phyloP scores from a whole-genome alignment of 2,329 filamentous ascomycete genomes.

The Elsinoe arachidis region DNA sequence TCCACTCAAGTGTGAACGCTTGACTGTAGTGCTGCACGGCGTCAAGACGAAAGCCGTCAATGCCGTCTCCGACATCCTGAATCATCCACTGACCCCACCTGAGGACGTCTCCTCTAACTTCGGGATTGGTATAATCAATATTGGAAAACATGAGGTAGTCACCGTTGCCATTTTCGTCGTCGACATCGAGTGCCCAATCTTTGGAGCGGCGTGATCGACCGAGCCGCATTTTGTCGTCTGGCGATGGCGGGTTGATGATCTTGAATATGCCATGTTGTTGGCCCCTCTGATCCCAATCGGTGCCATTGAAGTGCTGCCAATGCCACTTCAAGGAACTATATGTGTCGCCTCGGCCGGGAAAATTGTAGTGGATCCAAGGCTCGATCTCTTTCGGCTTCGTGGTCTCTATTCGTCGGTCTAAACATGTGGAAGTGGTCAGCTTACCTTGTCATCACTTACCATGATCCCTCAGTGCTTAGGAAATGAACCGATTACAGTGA shows the following conservation, averaged over 20 bases:
- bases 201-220: conserved; percentile 39
- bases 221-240: conserved; percentile 7
- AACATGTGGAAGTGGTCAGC: conserved; percentile 21
- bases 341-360: conserved; percentile 50
- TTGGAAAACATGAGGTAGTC: conserved; percentile 67
- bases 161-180: conserved; percentile 55
- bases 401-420: conserved; percentile 48
- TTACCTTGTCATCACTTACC: neutral
- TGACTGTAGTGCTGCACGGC: conserved; percentile 65
- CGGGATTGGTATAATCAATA: conserved; percentile 55
- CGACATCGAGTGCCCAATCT: conserved; percentile 54
- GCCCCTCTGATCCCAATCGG: conserved; percentile 54
- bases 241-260: conserved; percentile 39
- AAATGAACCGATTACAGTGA: no score
- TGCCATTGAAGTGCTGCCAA: conserved; percentile 59
- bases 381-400: conserved; percentile 53
- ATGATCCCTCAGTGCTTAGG: neutral
- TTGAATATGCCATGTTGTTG: conserved; percentile 56
- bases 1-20: conserved; percentile 58
- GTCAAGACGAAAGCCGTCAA: conserved; percentile 61
- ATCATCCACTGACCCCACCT: conserved; percentile 62
- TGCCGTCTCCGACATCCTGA: conserved; percentile 41
- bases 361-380: conserved; percentile 60
- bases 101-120: conserved; percentile 56
- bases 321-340: conserved; percentile 57